These are phyloP conservation scores for Mychonastes homosphaera DNA, from an alignment of 139 green algal species.

Conservation along the genomic window DNA sequence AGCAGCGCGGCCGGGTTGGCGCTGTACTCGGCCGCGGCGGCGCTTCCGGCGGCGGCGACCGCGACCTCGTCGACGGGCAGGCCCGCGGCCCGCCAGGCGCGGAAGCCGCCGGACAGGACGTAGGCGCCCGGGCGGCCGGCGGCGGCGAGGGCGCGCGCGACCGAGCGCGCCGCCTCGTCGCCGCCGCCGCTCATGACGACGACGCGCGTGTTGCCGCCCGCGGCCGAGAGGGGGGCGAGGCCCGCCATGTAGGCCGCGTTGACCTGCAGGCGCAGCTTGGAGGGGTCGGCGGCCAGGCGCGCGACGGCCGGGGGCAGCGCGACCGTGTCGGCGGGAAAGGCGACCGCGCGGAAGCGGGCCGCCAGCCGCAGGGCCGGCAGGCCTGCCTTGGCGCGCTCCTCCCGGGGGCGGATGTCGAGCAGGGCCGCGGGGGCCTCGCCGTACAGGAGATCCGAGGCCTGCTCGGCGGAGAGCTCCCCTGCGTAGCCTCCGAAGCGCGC, in stretches of 20 bases:
- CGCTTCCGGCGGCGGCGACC: conserved; percentile 4
- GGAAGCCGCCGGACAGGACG: conserved; percentile 32
- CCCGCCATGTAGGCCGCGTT: conserved; percentile 27
- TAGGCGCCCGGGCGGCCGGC: conserved; percentile 11
- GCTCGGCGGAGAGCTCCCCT: conserved; percentile 23
- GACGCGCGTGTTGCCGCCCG: conserved; percentile 13
- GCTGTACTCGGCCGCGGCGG: conserved; percentile 19
- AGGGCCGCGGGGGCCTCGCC: conserved; percentile 28
- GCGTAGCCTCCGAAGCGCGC: conserved; percentile 34
- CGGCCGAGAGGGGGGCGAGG: conserved; percentile 14
- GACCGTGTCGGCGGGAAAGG: conserved; percentile 12
- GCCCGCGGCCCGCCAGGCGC: conserved; percentile 22
- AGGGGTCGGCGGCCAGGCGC: conserved; percentile 15
- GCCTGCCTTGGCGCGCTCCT: conserved; percentile 23
- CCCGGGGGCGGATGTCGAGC: conserved; percentile 42
- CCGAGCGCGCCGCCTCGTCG: conserved; percentile 4
- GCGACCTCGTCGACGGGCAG: conserved; percentile 19
- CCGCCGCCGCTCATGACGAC: conserved; percentile 20
- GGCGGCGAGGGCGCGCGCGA: conserved; percentile 16
- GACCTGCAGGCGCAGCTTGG: conserved; percentile 24
- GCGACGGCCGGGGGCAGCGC: conserved; percentile 18
- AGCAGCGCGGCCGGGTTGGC: conserved; percentile 23
- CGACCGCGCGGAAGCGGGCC: conserved; percentile 37
- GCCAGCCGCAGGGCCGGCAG: conserved; percentile 36
- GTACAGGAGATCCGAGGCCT: conserved; percentile 16